phyloP scores from a whole-genome alignment of 805 yeast species.

The Lipomyces oligophaga region DNA sequence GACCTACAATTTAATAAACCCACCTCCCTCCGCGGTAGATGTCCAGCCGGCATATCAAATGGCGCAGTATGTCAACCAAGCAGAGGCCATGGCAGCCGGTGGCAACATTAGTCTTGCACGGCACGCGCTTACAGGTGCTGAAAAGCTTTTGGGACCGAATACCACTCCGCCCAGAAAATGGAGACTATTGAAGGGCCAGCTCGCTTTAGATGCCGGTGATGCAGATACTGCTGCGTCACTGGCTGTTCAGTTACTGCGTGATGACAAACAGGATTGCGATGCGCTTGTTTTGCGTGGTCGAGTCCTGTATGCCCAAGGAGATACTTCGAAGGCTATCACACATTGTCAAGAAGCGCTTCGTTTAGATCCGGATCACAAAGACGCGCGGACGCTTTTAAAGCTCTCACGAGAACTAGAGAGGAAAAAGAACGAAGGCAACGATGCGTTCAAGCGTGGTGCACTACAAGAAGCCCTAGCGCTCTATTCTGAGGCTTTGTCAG shows the following conservation, averaged over 20 bases:
- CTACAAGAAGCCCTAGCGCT: slow-evolving; percentile 60
- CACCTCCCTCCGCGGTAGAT: slow-evolving; percentile 30
- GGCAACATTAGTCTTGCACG: slow-evolving; percentile 36
- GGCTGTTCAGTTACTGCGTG: slow-evolving; percentile 39
- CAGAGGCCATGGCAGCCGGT: slow-evolving; percentile 32
- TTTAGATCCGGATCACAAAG: slow-evolving; percentile 41
- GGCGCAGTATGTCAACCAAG: slow-evolving; percentile 38
- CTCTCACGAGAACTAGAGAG: slow-evolving; percentile 37
- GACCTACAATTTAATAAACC: slow-evolving; percentile 29
- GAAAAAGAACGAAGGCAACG: slow-evolving; percentile 57
- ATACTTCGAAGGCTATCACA: slow-evolving; percentile 37
- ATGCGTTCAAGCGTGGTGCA: slow-evolving; percentile 60
- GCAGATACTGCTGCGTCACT: slow-evolving; percentile 39
- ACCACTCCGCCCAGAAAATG: slow-evolving; percentile 38
- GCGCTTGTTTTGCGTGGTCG: slow-evolving; percentile 41
- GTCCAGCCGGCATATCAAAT: slow-evolving; percentile 38
- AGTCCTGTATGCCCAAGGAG: slow-evolving; percentile 40
- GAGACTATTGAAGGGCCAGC: slow-evolving; percentile 36
- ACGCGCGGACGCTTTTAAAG: slow-evolving; percentile 37
- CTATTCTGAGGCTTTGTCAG: slow-evolving; percentile 71
- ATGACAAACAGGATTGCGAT: slow-evolving; percentile 39
- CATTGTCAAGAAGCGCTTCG: slow-evolving; percentile 43
- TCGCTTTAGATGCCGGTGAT: slow-evolving; percentile 34
- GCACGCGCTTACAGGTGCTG: slow-evolving; percentile 40
- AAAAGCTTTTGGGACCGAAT: slow-evolving; percentile 37